Conservation (phyloP, 106 monocot genomes). For the Ottelia alismoides region DNA sequence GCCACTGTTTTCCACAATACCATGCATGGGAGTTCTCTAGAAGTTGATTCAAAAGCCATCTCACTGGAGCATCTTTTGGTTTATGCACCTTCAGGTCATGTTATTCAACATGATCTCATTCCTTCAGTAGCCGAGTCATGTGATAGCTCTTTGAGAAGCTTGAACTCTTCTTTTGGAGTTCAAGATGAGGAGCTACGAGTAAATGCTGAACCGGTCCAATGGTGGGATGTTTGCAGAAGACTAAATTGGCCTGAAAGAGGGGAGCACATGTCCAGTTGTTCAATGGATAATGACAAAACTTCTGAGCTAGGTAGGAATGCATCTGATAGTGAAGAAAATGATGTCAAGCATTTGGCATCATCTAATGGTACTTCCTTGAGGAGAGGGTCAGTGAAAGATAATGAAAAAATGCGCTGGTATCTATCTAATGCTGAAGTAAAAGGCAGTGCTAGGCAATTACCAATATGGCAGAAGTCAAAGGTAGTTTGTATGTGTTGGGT, state of each 20-base stretch:
- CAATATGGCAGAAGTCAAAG: slow-evolving; percentile 90
- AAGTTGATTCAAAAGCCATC: slow-evolving; percentile 21
- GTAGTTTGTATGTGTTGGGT: too few species aligned
- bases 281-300: slow-evolving; percentile 12
- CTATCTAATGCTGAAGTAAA: slow-evolving; percentile 93
- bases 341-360: slow-evolving; percentile 14
- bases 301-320: slow-evolving; percentile 26
- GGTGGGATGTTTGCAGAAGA: slow-evolving; percentile 98
- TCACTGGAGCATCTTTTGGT: slow-evolving; percentile 81
- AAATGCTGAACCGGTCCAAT: slow-evolving; percentile 80
- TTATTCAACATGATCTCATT: slow-evolving; percentile 80
- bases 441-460: slow-evolving; percentile 43
- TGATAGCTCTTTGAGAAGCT: slow-evolving; percentile 39
- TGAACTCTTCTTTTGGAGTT: slow-evolving; percentile 30
- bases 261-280: slow-evolving; percentile 33
- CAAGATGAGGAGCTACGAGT: slow-evolving; percentile 83
- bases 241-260: slow-evolving; percentile 91
- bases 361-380: slow-evolving; percentile 17
- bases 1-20: slow-evolving; percentile 81
- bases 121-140: slow-evolving; percentile 43
- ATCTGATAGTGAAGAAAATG: slow-evolving; percentile 45
- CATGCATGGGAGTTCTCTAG: slow-evolving; percentile 6
- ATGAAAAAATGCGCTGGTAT: slow-evolving; percentile 52
- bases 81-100: slow-evolving; percentile 87
- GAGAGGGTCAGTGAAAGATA: slow-evolving; percentile 26